Conservation (phyloP, 2,329 filamentous ascomycete genomes). For the Penicillium fuscoglaucum region DNA sequence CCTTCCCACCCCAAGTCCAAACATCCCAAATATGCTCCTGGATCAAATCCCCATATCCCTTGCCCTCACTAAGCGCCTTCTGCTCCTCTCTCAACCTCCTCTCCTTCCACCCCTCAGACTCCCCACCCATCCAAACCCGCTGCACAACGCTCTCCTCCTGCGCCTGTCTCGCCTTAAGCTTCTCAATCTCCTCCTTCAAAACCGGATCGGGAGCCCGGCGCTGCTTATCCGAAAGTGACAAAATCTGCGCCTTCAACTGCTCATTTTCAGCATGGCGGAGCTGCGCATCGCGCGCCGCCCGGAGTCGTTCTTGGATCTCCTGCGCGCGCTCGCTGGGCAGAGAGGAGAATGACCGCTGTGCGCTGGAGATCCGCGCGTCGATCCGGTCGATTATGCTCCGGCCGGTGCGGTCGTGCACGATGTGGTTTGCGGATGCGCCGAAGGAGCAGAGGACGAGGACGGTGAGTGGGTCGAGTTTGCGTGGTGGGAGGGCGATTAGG, state of each 20-base stretch:
- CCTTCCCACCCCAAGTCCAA: constrained; percentile 43
- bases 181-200: constrained; percentile 35
- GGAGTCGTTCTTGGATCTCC: constrained; percentile 34
- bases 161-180: constrained; percentile 31
- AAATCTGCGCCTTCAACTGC: constrained; percentile 26
- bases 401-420: constrained; percentile 41
- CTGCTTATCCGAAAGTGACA: constrained; percentile 28
- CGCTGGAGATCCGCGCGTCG: constrained; percentile 28
- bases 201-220: constrained; percentile 5
- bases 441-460: constrained; percentile 42
- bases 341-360: constrained; percentile 16
- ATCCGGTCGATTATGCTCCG: constrained; percentile 38
- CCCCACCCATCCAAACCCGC: constrained; percentile 44
- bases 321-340: constrained; percentile 37
- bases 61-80: constrained; percentile 45
- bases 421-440: constrained; percentile 41
- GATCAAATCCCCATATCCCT: constrained; percentile 49
- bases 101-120: constrained; percentile 48
- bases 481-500: constrained; percentile 38
- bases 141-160: constrained; percentile 33
- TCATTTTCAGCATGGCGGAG: constrained; percentile 15
- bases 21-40: constrained; percentile 50
- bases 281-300: constrained; percentile 29
- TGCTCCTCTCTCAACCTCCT: constrained; percentile 43
- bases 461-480: constrained; percentile 41